These are phyloP conservation scores for Lignosus rhinocerotis DNA, from an alignment of 1,284 basidiomycete genomes.

Conservation along the genomic window DNA sequence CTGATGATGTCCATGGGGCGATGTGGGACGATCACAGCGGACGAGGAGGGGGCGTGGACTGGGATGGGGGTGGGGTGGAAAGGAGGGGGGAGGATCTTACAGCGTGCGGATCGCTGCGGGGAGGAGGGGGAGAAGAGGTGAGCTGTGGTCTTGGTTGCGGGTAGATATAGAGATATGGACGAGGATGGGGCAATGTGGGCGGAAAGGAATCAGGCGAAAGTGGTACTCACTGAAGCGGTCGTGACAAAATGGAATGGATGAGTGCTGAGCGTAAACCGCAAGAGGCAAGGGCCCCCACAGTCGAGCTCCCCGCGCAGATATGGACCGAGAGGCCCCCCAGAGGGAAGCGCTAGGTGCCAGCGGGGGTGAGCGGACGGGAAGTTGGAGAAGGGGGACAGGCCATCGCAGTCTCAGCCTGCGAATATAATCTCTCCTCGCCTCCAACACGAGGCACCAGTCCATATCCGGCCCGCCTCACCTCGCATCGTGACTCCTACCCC, in stretches of 20 bases:
- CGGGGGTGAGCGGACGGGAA: constrained; percentile 22
- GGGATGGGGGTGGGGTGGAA: neutral
- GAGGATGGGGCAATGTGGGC: constrained; percentile 1
- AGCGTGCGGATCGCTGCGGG: constrained; percentile 19
- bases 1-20: constrained; percentile 29
- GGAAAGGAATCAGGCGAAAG: neutral
- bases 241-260: constrained; percentile 7
- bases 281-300: constrained; percentile 25
- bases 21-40: constrained; percentile 11
- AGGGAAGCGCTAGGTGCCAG: constrained; percentile 25
- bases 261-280: constrained; percentile 3
- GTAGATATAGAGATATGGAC: constrained; percentile 6
- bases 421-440: constrained; percentile 25
- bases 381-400: constrained; percentile 20
- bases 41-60: constrained; percentile 6
- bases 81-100: neutral
- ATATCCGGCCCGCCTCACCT: constrained; percentile 14
- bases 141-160: constrained; percentile 5
- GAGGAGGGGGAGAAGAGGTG: constrained; percentile 2
- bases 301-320: constrained; percentile 33
- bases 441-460: constrained; percentile 27
- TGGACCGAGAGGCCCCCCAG: constrained; percentile 33
- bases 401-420: constrained; percentile 11
- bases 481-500: constrained; percentile 4
- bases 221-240: constrained; percentile 20